Percentiles rank a stretch among this genome's conserved stretches.
phyloP scores from a whole-genome alignment of 257 asterid species.

The Scutellaria baicalensis region DNA sequence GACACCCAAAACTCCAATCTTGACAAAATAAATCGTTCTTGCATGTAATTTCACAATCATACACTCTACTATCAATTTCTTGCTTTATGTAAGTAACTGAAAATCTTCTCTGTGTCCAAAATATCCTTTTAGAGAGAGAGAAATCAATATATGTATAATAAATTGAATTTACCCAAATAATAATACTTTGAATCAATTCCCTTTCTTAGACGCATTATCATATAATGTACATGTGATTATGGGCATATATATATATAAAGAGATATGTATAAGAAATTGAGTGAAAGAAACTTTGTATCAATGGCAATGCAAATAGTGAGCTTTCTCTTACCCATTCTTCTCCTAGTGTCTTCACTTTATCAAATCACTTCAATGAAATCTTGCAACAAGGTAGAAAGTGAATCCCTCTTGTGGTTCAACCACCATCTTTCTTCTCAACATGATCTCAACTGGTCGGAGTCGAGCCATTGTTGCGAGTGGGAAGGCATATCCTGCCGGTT shows the following conservation, averaged over 20 bases:
- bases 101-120: too few species aligned
- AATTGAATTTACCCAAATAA: neutral
- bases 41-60: neutral
- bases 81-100: neutral
- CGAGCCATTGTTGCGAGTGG: constrained; percentile 31
- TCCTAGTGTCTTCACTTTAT: neutral
- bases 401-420: constrained; percentile 20
- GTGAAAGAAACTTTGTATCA: neutral
- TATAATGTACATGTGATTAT: too few species aligned
- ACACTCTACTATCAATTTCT: neutral
- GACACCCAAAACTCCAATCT: neutral
- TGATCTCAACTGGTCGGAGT: constrained; percentile 27
- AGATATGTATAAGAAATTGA: neutral
- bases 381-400: constrained; percentile 15
- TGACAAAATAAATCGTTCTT: neutral
- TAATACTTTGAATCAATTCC: too few species aligned
- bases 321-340: neutral
- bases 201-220: too few species aligned
- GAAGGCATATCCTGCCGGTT: constrained; percentile 25
- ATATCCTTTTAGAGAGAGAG: neutral
- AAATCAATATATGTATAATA: neutral
- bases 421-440: constrained; percentile 17
- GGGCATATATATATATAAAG: too few species aligned
- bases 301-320: neutral
- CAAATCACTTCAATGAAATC: neutral